A percentile compares a stretch with the other conserved stretches of the same genome.
Evolutionary conservation across 768 basidiomycete species (phyloP).

Genomic region (Pisolithus albus): DNA sequence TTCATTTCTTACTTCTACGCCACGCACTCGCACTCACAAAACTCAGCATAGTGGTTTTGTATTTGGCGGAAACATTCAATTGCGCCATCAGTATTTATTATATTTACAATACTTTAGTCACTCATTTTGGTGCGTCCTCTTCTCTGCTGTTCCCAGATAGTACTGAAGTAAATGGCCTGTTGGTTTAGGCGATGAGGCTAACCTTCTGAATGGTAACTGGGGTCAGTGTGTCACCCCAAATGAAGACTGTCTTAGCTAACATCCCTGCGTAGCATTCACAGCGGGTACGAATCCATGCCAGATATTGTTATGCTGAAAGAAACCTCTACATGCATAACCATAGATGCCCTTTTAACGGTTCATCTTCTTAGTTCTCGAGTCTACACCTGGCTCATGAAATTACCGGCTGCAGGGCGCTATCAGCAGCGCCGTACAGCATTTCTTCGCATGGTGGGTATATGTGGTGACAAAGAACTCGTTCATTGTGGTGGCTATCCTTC

Average conservation of each 20-base stretch:
- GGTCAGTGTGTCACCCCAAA: background rate
- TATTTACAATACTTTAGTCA: background rate
- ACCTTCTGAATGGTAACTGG: background rate
- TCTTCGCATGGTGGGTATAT: background rate
- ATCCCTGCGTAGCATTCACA: background rate
- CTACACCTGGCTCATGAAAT: background rate
- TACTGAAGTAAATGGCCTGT: background rate
- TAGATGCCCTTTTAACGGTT: background rate
- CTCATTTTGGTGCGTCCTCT: background rate
- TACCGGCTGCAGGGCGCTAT: background rate
- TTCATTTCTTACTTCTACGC: background rate
- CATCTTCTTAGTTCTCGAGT: too few species aligned
- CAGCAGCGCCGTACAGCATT: background rate
- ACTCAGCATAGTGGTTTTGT: background rate
- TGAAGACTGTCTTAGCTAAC: background rate
- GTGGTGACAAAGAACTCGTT: background rate
- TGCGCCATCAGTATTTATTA: background rate
- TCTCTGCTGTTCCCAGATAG: background rate
- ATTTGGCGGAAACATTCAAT: background rate
- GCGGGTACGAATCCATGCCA: background rate
- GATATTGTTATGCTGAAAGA: background rate
- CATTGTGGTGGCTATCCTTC: background rate
- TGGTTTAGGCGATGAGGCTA: background rate
- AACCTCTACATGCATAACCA: too few species aligned
- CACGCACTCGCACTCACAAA: background rate